phyloP scores from a whole-genome alignment of 768 basidiomycete genomes.

The Lentinula edodes region DNA sequence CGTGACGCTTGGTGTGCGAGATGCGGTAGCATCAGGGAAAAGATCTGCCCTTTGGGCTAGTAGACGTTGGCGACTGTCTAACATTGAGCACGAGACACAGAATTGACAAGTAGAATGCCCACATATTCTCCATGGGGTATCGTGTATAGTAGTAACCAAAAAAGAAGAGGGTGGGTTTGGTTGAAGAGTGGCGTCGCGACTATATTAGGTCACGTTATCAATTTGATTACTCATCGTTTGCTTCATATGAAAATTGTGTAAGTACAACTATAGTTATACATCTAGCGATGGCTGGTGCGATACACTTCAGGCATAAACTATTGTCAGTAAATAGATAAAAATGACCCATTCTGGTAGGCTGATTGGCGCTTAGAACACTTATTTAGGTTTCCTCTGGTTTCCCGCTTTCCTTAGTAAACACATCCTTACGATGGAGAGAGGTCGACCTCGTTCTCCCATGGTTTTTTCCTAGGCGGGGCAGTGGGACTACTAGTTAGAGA shows the following conservation, averaged over 20 bases:
- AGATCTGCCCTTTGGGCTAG: slow-evolving; percentile 3
- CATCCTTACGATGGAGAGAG: no score
- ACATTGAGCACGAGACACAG: no score
- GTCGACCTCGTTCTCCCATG: slow-evolving; percentile 48
- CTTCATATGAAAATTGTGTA: no score
- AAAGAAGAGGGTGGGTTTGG: neutral
- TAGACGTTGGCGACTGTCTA: slow-evolving; percentile 5
- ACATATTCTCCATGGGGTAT: slow-evolving; percentile 5
- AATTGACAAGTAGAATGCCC: neutral
- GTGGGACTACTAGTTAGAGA: slow-evolving; percentile 49
- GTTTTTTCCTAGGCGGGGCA: slow-evolving; percentile 49
- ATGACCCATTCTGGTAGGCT: no score
- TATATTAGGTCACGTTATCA: neutral
- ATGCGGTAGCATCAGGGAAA: neutral
- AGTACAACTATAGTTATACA: no score
- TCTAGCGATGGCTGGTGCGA: no score
- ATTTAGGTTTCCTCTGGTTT: no score
- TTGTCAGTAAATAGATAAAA: no score
- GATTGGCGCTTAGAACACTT: no score
- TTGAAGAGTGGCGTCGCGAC: slow-evolving; percentile 3
- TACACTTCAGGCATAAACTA: no score
- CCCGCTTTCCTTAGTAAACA: no score
- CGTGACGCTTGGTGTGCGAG: neutral
- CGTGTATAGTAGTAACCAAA: neutral
- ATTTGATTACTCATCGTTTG: neutral